Evolutionary conservation across 768 basidiomycete genomes (phyloP), one percentile per base, ranked within the genome.

Genomic region (Hebeloma cylindrosporum): DNA sequence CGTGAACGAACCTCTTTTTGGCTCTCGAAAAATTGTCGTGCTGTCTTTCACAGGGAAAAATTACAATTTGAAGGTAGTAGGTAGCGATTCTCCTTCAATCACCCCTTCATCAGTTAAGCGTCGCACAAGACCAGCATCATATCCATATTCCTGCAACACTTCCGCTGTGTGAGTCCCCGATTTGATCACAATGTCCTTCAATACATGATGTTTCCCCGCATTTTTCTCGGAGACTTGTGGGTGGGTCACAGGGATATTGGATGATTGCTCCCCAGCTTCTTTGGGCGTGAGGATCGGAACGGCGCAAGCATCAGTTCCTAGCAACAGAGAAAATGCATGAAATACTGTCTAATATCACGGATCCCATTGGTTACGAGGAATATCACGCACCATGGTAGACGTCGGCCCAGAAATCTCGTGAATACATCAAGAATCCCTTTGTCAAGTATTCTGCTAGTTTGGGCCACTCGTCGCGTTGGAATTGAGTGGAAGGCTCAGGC

Each of bases 291-390:
- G 69, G 22, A 90, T 82, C 0, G 88, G 87, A 10, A 85, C 64
- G 7, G 74, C 75, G 57, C 88, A 90, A 6, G 85, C 82, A 47
- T 90, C 88, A 9, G 77, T 83, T 21, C 74, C 87, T 89, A 55
- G 33, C 11, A 41, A 28, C 18, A 34, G n/a, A 39, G 34, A 14
- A 42, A 43, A 42, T 20, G 25, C 2, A 26, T 43, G n/a, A 26
- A 35, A 33, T 30, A 7, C 23, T 46, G 4, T 7, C 21, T 7
- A 33, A 9, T 28, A 48, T 31, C 22, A 23, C 33, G 9, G 22
- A 46, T 9, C 35, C 21, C n/a, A 43, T 7, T 41, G 22, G 25
- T 29, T n/a, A 36, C 25, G n/a, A 7, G 3, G 21, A 17, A 27
- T 35, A 31, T n/a, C 20, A 61, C 71, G 23, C 54, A 82, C 88